phyloP scores from a whole-genome alignment of 2,329 filamentous ascomycete genomes.

The Lecanicillium sp. region DNA sequence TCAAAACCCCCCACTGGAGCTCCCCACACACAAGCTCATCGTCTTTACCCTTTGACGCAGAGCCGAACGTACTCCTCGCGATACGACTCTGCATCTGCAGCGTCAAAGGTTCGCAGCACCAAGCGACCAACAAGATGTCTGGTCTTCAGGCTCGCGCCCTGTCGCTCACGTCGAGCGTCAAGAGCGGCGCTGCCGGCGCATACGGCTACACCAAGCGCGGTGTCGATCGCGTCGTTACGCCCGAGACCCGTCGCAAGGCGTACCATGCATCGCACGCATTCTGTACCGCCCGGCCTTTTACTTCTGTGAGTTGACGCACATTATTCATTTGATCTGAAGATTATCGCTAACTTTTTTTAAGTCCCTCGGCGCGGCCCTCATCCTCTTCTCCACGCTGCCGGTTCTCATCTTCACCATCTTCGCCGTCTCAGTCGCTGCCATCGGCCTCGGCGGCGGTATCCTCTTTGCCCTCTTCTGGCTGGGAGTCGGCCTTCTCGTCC shows the following conservation, averaged over 20 bases:
- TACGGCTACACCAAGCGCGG: slow-evolving; percentile 37
- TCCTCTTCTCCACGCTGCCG: slow-evolving; percentile 60
- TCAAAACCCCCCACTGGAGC: too few species aligned
- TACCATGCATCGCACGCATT: slow-evolving; percentile 49
- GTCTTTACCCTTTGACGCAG: too few species aligned
- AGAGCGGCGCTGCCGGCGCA: slow-evolving; percentile 30
- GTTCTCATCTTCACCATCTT: slow-evolving; percentile 64
- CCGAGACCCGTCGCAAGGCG: slow-evolving; percentile 52
- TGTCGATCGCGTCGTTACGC: slow-evolving; percentile 49
- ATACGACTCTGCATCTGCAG: too few species aligned
- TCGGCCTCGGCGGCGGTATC: slow-evolving; percentile 56
- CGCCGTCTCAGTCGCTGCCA: slow-evolving; percentile 53
- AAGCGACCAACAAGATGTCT: slow-evolving; percentile 18
- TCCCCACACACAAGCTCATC: too few species aligned
- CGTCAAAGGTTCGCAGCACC: too few species aligned
- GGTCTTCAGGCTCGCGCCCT: neutral
- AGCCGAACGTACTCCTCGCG: too few species aligned
- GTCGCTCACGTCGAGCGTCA: slow-evolving; percentile 21
- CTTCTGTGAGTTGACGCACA: slow-evolving; percentile 51
- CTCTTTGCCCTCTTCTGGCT: slow-evolving; percentile 63
- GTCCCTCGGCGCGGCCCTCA: slow-evolving; percentile 63
- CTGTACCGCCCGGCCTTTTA: slow-evolving; percentile 57
- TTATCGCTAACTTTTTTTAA: slow-evolving; percentile 26
- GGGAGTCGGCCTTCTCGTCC: slow-evolving; percentile 58
- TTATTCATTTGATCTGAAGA: neutral